Base-by-base conservation (phyloP, 75 land plant species). In the Cunninghamia lanceolata region DNA sequence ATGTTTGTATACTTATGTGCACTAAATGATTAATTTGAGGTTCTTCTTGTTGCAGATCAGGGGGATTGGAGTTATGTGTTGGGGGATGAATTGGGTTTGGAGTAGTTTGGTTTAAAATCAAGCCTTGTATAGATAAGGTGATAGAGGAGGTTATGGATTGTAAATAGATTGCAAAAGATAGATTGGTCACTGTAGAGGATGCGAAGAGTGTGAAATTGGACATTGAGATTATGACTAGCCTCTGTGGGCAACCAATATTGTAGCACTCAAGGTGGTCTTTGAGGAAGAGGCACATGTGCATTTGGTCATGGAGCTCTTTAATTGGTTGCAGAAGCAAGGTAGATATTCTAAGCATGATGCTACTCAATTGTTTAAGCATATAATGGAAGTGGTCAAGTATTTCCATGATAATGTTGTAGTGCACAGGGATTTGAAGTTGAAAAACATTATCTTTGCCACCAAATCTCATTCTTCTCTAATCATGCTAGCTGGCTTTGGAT, bases 171-270 rank as follows among this genome's bases (percentile, higher is more conserved):
- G 86, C 96, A 15, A 95, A 95, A 88, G 93, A 92, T 43, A 91
- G 94, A 63, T 89, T 95, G 82, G 86, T 95, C 7, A 89, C 96
- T 0, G 19, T 84, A 5, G 92, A 88, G 35, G 94, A 94, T 92
- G 86, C 89, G 32, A 74, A 78, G 32, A 93, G 94, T 66, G 91
- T 95, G 32, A 91, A 90, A 82, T 90, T 90, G 52, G 97, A 95
- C 89, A 92, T 95, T 85, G 96, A 95, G 80, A 95, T 95, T 16
- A 95, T 95, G 97, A 88, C 91, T 8, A 90, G 85, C 77, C 87
- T 95, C 17, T 90, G 92, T 9, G 97, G 96, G 39, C 96, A 96
- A 85, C 96, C 95, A 93, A 96, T 86, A 93, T 96, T n/a, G 97
- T 96, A 21, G 95, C 90, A 84, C 92, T 94, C 50, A 92, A 92